These are phyloP conservation scores for Cytospora piceicola DNA, from an alignment of 2,329 filamentous ascomycete genomes.

Conservation along the genomic window DNA sequence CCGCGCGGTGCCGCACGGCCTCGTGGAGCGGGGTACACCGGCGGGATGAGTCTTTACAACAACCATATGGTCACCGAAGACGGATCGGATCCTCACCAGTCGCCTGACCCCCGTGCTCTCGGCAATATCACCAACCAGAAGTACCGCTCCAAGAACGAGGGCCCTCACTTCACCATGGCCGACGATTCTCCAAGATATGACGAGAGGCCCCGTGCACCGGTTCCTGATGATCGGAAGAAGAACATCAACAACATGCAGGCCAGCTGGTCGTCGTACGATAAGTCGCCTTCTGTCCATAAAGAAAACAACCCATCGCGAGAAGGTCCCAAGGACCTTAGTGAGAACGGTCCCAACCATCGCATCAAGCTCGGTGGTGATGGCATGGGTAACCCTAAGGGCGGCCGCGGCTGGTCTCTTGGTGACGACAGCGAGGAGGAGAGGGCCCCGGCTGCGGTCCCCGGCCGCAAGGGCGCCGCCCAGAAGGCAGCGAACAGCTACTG, in stretches of 20 bases:
- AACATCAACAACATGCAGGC: constrained; percentile 74
- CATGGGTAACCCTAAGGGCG: constrained; percentile 65
- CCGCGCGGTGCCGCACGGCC: constrained; percentile 52
- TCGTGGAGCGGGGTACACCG: constrained; percentile 65
- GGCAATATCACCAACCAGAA: constrained; percentile 73
- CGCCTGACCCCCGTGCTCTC: constrained; percentile 51
- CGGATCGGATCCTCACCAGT: constrained; percentile 45
- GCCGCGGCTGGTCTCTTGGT: constrained; percentile 63
- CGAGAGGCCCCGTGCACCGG: constrained; percentile 36
- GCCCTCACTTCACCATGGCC: constrained; percentile 74
- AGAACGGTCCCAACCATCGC: constrained; percentile 40
- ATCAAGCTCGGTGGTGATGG: constrained; percentile 63
- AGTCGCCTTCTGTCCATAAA: constrained; percentile 57
- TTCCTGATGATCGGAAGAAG: constrained; percentile 66
- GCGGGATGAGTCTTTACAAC: constrained; percentile 73
- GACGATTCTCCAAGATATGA: constrained; percentile 65
- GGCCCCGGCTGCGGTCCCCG: constrained; percentile 40
- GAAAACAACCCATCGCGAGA: constrained; percentile 50
- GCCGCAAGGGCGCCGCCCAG: constrained; percentile 45
- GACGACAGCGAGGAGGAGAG: constrained; percentile 53
- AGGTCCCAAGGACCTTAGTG: constrained; percentile 26
- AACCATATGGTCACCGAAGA: constrained; percentile 72
- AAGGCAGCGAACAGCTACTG: constrained; percentile 48
- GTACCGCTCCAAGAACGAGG: constrained; percentile 76
- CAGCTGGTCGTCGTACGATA: constrained; percentile 60